These are phyloP conservation scores for Cordyceps tenuipes DNA, from an alignment of 2,329 filamentous ascomycete genomes.

Conservation along the genomic window DNA sequence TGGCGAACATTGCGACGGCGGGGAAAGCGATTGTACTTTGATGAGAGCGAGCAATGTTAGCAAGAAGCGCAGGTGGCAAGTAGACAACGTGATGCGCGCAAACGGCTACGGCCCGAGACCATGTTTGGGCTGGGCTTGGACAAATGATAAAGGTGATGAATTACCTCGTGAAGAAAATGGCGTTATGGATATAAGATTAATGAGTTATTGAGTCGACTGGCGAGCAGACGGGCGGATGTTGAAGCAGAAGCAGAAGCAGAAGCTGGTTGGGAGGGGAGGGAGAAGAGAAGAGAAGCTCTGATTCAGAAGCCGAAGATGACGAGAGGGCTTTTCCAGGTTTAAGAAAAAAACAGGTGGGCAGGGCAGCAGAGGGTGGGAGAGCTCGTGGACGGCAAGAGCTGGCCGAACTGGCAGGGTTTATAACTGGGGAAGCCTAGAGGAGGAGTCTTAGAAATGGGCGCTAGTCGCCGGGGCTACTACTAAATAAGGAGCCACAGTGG, in stretches of 20 bases:
- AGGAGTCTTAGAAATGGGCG: not conserved
- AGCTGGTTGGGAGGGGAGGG: slow-evolving; percentile 10
- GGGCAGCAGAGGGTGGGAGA: not conserved
- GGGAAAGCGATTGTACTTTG: slow-evolving; percentile 1
- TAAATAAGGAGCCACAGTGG: not conserved
- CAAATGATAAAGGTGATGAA: not conserved
- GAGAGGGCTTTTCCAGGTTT: slow-evolving; percentile 6
- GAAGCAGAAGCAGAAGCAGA: slow-evolving; percentile 7
- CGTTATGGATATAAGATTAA: slow-evolving; percentile 8
- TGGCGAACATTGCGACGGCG: slow-evolving; percentile 32
- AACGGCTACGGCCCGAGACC: not conserved
- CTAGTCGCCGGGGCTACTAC: slow-evolving; percentile 8
- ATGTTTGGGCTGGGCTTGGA: not conserved
- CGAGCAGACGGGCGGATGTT: slow-evolving; percentile 10
- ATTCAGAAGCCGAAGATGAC: not conserved
- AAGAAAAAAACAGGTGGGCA: slow-evolving; percentile 9
- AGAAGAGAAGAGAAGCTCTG: not conserved
- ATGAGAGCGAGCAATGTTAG: not conserved
- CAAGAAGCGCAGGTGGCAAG: not conserved
- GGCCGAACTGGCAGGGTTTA: slow-evolving; percentile 7
- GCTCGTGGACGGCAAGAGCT: slow-evolving; percentile 10
- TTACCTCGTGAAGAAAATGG: not conserved
- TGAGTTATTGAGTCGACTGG: not conserved
- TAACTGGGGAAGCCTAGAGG: slow-evolving; percentile 4
- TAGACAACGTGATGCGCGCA: not conserved